Evolutionary conservation across 164 flowering plant genomes (phyloP), one percentile per base, ranked within the genome.

Genomic region (Vitis riparia): DNA sequence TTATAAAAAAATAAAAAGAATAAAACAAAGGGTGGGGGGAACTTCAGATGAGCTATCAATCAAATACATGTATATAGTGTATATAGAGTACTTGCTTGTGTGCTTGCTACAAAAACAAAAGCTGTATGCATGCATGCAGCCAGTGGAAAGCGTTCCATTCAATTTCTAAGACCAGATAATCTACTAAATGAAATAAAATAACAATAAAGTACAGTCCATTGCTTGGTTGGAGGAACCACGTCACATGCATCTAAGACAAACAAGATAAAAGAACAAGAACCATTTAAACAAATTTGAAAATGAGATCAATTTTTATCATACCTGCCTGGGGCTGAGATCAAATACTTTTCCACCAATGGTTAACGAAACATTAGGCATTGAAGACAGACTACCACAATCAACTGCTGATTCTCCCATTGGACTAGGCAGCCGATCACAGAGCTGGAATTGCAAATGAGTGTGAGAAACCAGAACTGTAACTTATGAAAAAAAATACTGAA

Each of bases 391-490:
- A 13, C 32, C 55, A 76, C 85, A 80, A 63, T 80, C 85, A 72
- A 82, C 82, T 16, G 71, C 77, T 48, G 90, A 84, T 75, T 84
- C 83, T 60, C 88, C 88, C 86, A 83, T 83, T 59, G 88, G 88
- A 69, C 85, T 84, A 19, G 88, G 88, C 62, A 84, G 53, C 15
- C 80, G 77, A 11, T 84, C 88, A 72, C 88, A 84, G n/a, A 84
- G 84, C 90, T 86, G 81, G 51, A 71, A 67, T 51, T 23, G 13
- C 9, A 62, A 56, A 63, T 37, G 15, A 27, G 37, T 11, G 44
- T 57, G 15, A 59, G 62, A 15, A 56, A 55, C 6, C 16, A 61
- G 1, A 29, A 48, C 51, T 50, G 19, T 8, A 55, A 51, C 16
- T 27, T 15, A 50, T 15, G 8, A 49, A 57, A 50, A 11, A 48